Conservation (phyloP, 805 yeast species). For the Yarrowia keelungensis region DNA sequence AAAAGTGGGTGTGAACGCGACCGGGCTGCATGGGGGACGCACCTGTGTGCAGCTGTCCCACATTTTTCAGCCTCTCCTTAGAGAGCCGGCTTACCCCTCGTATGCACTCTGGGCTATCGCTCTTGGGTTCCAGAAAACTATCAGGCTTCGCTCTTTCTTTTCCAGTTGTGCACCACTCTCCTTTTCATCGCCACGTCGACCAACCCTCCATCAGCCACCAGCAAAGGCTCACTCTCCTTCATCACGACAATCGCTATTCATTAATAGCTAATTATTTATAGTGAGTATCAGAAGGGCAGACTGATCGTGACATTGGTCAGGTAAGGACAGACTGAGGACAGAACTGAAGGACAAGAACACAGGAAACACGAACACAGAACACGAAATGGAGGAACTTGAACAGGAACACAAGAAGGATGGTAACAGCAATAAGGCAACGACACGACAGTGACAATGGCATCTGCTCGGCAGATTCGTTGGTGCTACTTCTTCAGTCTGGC, state of each 20-base stretch:
- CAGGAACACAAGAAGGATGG: too few relatives aligned
- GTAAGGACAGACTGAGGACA: too few relatives aligned
- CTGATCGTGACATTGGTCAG: neutral
- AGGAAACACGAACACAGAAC: too few relatives aligned
- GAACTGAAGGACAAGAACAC: too few relatives aligned
- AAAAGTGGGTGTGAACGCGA: slow-evolving; percentile 20
- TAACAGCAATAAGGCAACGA: too few relatives aligned
- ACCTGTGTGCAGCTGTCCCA: neutral
- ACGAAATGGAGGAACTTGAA: too few relatives aligned
- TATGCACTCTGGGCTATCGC: neutral
- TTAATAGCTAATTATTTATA: slow-evolving; percentile 35
- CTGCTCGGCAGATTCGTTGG: too few relatives aligned
- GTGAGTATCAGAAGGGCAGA: slow-evolving; percentile 5
- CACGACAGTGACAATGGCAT: too few relatives aligned
- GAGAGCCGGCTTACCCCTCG: slow-evolving; percentile 11
- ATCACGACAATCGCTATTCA: neutral
- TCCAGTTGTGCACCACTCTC: neutral
- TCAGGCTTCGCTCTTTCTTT: neutral
- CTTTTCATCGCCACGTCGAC: too few relatives aligned
- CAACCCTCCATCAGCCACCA: too few relatives aligned
- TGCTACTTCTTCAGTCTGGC: too few relatives aligned
- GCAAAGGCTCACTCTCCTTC: neutral
- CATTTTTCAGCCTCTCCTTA: slow-evolving; percentile 34
- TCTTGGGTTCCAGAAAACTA: slow-evolving; percentile 19
- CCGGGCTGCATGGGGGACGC: neutral